These are phyloP conservation scores for Rhodotorula toruloides DNA, from an alignment of 768 basidiomycete genomes.

Conservation along the genomic window DNA sequence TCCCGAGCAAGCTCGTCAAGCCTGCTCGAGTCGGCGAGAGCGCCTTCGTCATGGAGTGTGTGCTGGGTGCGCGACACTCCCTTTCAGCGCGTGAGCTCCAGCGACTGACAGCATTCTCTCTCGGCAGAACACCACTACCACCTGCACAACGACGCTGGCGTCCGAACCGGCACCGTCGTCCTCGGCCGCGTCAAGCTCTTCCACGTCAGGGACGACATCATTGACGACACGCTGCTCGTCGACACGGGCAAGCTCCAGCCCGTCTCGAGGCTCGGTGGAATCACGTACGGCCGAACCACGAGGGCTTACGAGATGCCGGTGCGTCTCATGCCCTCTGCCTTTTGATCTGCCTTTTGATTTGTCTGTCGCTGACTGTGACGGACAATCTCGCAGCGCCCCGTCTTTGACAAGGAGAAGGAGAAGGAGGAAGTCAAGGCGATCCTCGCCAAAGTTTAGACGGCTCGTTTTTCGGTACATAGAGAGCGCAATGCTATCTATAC, in stretches of 20 bases:
- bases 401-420: constrained; percentile 50
- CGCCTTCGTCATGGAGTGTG: constrained; percentile 49
- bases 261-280: constrained; percentile 55
- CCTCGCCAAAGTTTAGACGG: constrained; percentile 3
- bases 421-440: constrained; percentile 31
- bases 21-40: constrained; percentile 48
- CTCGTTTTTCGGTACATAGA: too few relatives aligned
- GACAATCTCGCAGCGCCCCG: constrained; percentile 43
- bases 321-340: neutral
- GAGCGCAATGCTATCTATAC: too few relatives aligned
- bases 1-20: constrained; percentile 43
- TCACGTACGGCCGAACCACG: constrained; percentile 53
- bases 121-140: constrained; percentile 27
- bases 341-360: neutral
- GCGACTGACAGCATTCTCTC: too few relatives aligned
- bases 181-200: constrained; percentile 47
- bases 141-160: constrained; percentile 37
- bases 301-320: constrained; percentile 49
- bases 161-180: constrained; percentile 36
- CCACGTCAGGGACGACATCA: constrained; percentile 43
- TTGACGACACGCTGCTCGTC: constrained; percentile 36
- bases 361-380: constrained; percentile 38
- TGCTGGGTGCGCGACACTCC: constrained; percentile 31
- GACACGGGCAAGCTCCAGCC: constrained; percentile 42
- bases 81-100: too few relatives aligned